These are phyloP conservation scores for Lactarius hengduanensis DNA, from an alignment of 768 basidiomycete genomes.

Conservation along the genomic window DNA sequence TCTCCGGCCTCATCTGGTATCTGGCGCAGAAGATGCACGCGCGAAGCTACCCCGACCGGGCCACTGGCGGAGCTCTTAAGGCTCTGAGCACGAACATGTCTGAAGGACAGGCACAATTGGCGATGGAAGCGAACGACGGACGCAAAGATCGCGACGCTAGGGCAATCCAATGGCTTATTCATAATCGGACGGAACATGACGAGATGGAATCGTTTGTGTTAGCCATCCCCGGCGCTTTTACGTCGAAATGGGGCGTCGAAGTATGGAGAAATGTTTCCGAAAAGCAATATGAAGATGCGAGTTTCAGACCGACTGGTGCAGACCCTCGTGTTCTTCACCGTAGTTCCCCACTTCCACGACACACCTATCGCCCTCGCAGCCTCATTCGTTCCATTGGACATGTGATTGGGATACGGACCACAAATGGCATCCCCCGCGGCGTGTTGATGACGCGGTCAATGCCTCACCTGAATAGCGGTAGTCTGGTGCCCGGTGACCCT, in stretches of 20 bases:
- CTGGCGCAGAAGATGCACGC: too few relatives aligned
- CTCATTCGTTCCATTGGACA: too few relatives aligned
- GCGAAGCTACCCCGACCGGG: too few relatives aligned
- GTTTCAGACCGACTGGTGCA: neutral
- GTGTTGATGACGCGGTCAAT: neutral
- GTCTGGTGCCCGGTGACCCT: neutral
- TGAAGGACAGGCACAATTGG: too few relatives aligned
- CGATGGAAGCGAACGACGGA: neutral
- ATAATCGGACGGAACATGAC: neutral
- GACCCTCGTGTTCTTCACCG: too few relatives aligned
- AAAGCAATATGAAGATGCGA: neutral
- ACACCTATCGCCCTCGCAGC: too few relatives aligned
- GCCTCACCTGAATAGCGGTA: neutral
- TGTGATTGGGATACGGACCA: too few relatives aligned
- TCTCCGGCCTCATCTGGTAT: neutral
- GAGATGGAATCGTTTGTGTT: constrained; percentile 1
- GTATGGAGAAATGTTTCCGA: constrained; percentile 2
- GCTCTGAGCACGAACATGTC: too few relatives aligned
- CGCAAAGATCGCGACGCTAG: constrained; percentile 1
- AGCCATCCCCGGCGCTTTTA: constrained; percentile 16
- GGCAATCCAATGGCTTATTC: neutral
- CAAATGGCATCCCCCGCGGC: neutral
- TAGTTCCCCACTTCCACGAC: neutral
- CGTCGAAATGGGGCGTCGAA: constrained; percentile 13
- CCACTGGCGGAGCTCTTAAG: too few relatives aligned